Conservation (phyloP, 2,329 filamentous ascomycete genomes). For the Sporothrix inflata region DNA sequence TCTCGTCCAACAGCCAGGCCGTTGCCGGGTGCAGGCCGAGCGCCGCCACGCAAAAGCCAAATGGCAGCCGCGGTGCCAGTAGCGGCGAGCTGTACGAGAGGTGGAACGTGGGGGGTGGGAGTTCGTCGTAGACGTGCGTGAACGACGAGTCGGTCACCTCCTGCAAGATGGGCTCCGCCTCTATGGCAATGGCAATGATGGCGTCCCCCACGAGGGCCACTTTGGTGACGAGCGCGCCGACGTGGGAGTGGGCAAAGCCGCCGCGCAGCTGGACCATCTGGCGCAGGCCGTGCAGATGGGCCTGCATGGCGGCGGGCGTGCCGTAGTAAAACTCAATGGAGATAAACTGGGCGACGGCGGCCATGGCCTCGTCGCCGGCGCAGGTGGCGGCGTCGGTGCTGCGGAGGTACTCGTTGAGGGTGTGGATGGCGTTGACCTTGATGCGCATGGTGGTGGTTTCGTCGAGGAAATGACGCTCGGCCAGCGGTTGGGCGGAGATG, state of each 20-base stretch:
- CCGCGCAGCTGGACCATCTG: slow-evolving; percentile 54
- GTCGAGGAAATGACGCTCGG: slow-evolving; percentile 49
- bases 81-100: slow-evolving; percentile 53
- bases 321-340: slow-evolving; percentile 56
- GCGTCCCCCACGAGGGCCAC: slow-evolving; percentile 52
- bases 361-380: slow-evolving; percentile 48
- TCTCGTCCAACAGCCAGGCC: slow-evolving; percentile 55
- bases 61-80: slow-evolving; percentile 47
- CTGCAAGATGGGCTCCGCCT: slow-evolving; percentile 47
- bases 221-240: slow-evolving; percentile 53
- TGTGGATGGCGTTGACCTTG: slow-evolving; percentile 46
- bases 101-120: slow-evolving; percentile 44
- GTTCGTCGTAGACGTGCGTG: slow-evolving; percentile 47
- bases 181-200: slow-evolving; percentile 50
- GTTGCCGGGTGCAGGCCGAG: slow-evolving; percentile 50
- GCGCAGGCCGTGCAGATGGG: slow-evolving; percentile 52
- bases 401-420: slow-evolving; percentile 50
- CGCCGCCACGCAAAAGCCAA: slow-evolving; percentile 46
- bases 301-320: slow-evolving; percentile 46
- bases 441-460: slow-evolving; percentile 46
- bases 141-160: slow-evolving; percentile 35
- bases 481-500: slow-evolving; percentile 51
- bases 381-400: slow-evolving; percentile 35
- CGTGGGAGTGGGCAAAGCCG: slow-evolving; percentile 50
- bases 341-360: slow-evolving; percentile 51